Evolutionary conservation across 768 basidiomycete genomes (phyloP), one percentile per base, ranked within the genome.

Genomic region (Tylopilus subfusipes): DNA sequence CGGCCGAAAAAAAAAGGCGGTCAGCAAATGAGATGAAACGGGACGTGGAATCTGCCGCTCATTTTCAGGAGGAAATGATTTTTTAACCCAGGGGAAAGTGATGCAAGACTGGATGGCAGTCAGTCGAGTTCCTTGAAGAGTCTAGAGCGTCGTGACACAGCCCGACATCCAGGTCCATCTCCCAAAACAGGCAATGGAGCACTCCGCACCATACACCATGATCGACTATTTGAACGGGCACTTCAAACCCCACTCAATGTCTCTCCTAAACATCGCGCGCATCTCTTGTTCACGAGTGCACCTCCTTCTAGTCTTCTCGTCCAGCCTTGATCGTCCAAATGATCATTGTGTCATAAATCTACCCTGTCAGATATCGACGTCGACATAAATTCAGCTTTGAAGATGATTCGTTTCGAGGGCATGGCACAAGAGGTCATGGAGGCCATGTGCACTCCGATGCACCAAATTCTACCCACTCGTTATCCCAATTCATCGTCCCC

Each of bases 361-460:
- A 2, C 44, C 34, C 42, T 18, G 40, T 48, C 50, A 44, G 22
- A 42, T 31, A 52, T 52, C 48, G 6, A 24, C 50, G 19, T 45
- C 24, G 19, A n/a, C 48, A 47, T 36, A 16, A 14, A 18, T 27
- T 42, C 27, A 24, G 5, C n/a, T 39, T 36, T 39, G n/a, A 48
- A 54, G 27, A 90, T 90, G 88, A 90, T 90, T 66, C 82, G 87
- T 50, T 89, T 90, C 76, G 87, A 90, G 68, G 80, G 76, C 52
- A 74, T 90, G 56, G 78, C 87, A 13, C 81, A 83, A 27, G 88
- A 89, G 62, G 85, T 90, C 46, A 82, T 86, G 78, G 85, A 88
- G 68, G 84, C 88, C 8, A 88, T 90, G 83, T 89, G 87, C 73
- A 90, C 88, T 0, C 88, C 88, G 0, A 89, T 90, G 88, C 88